These are phyloP conservation scores for Monilinia aucupariae DNA, from an alignment of 2,329 filamentous ascomycete genomes.

Conservation along the genomic window DNA sequence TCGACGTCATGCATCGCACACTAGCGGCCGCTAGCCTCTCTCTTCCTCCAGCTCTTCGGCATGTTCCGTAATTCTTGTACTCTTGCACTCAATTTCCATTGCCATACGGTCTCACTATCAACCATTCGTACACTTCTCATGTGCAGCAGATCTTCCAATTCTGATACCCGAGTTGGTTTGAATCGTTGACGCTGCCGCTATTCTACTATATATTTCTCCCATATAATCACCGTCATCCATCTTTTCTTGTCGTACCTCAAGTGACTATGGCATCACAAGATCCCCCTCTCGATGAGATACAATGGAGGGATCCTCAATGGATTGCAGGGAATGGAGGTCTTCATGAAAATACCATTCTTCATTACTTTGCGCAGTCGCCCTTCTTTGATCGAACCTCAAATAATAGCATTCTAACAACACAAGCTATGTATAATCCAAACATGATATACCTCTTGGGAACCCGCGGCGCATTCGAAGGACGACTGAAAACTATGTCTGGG, in stretches of 20 bases:
- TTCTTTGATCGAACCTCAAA: conserved; percentile 65
- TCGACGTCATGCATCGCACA: neutral
- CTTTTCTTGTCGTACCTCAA: neutral
- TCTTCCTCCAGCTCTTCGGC: conserved; percentile 1
- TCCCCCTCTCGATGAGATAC: conserved; percentile 59
- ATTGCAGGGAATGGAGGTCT: conserved; percentile 51
- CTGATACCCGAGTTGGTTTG: neutral
- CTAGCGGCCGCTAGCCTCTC: conserved; percentile 8
- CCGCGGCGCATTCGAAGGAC: conserved; percentile 58
- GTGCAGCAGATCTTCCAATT: neutral
- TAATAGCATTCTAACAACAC: conserved; percentile 57
- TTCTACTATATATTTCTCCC: neutral
- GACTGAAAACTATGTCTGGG: conserved; percentile 58
- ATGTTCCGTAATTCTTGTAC: neutral
- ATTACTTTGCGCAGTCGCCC: conserved; percentile 62
- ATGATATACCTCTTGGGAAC: conserved; percentile 55
- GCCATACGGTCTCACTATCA: neutral
- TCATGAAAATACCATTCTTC: conserved; percentile 57
- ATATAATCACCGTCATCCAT: neutral
- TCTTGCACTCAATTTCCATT: neutral
- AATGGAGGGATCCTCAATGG: conserved; percentile 53
- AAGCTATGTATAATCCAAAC: conserved; percentile 55
- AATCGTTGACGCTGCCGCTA: no score
- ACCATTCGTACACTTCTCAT: neutral
- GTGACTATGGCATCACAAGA: conserved; percentile 44